Evolutionary conservation across 1,284 basidiomycete species (phyloP).

Genomic region (Thecaphora thlaspeos): DNA sequence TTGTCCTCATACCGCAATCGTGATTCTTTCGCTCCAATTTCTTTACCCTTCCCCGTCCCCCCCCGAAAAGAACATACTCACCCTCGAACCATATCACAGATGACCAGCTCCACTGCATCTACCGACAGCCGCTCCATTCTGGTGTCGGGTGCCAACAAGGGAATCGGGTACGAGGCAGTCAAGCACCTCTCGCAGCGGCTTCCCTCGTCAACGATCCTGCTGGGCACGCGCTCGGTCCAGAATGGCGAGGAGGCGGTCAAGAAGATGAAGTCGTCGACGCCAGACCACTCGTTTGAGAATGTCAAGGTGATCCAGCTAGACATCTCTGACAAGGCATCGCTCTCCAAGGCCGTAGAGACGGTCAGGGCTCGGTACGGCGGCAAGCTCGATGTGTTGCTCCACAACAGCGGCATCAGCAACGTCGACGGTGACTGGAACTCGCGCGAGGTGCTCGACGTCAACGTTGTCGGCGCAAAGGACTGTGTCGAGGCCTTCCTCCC

Average conservation of each 20-base stretch:
- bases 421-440: neutral
- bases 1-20: too few relatives aligned
- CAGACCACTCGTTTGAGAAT: constrained; percentile 3
- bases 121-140: too few relatives aligned
- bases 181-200: constrained; percentile 8
- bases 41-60: too few relatives aligned
- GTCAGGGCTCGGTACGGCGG: constrained; percentile 3
- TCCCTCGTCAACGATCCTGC: constrained; percentile 2
- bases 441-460: constrained; percentile 4
- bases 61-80: too few relatives aligned
- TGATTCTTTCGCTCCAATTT: too few relatives aligned
- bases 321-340: constrained; percentile 3
- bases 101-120: too few relatives aligned
- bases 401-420: constrained; percentile 8
- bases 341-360: constrained; percentile 3
- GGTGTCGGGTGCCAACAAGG: constrained; percentile 13
- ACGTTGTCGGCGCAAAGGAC: constrained; percentile 4
- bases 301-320: constrained; percentile 5
- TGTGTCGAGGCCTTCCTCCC: constrained; percentile 3
- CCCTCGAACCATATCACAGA: too few relatives aligned
- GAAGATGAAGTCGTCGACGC: constrained; percentile 6
- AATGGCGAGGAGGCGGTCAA: constrained; percentile 9
- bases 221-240: constrained; percentile 10
- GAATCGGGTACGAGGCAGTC: constrained; percentile 13
- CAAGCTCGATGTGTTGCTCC: constrained; percentile 9